Base-by-base conservation (phyloP, 1,139 yeast species). In the Pichia sp. region DNA sequence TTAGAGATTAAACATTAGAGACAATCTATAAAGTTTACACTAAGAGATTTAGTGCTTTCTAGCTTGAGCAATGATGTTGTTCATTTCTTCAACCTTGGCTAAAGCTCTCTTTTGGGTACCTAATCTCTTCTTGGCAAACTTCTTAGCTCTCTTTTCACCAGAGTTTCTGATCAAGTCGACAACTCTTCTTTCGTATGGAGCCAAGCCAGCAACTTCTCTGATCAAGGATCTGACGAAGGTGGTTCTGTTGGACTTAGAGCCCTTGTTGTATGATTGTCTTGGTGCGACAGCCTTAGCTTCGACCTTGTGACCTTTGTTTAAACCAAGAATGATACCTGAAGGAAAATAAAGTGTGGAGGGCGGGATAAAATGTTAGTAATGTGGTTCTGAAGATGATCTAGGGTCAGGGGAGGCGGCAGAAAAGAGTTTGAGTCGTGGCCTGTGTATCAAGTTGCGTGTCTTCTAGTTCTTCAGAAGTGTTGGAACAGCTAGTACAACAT, bases 111-210 rank as follows among this genome's bases (percentile, higher is more conserved):
- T 87, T 87, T 92, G 96, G 72, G 99, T 90, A 81, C 99, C 99
- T 77, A 95, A 90, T 93, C 97, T 93, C 96, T 90, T 93, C 95
- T 95, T 95, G 70, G 98, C 97, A 76, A 95, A 92, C 90, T 95
- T 95, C 89, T 95, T 90, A 70, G 99, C 99, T 84, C 99, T 95
- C 96, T 95, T 95, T 83, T 95, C 99, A 86, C 97, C 97, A 75
- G 97, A 93, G 84, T 95, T 95, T 86, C 99, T 93, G 87, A 95
- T 85, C 82, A 95, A 85, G 82, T 95, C 99, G 74, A 95, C 87
- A 77, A 93, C 85, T 84, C 99, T 92, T 85, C 97, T 92, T 84
- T 95, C 99, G 81, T 95, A 95, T 80, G 99, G 99, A 69, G 99
- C 97, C 75, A 92, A 85, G 76, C 99, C 99, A 68, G 96, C 82